These are phyloP conservation scores for Citeromyces hawaiiensis DNA, from an alignment of 1,139 yeast genomes.

Conservation along the genomic window DNA sequence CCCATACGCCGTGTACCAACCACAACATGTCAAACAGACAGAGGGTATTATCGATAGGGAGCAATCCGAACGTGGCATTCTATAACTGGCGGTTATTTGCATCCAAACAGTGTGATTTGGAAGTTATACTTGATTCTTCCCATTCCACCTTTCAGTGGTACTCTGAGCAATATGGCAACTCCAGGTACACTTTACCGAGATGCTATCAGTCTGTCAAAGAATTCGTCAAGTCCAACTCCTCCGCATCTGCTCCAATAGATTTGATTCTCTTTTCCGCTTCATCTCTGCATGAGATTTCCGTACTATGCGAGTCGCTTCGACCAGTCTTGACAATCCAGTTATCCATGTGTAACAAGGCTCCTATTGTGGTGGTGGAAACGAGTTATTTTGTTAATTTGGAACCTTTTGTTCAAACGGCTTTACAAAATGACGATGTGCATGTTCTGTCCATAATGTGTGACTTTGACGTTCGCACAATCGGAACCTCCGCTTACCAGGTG, in stretches of 20 bases:
- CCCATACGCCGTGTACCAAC: conserved; percentile 4
- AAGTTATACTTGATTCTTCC: conserved; percentile 17
- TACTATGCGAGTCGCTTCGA: conserved; percentile 20
- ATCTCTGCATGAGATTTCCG: conserved; percentile 32
- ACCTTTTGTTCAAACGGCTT: conserved; percentile 36
- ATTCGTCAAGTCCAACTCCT: conserved; percentile 4
- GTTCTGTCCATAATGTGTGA: conserved; percentile 54
- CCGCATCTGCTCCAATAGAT: conserved; percentile 18
- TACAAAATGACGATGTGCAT: conserved; percentile 20
- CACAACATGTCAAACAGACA: neutral
- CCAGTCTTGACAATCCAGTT: conserved; percentile 18
- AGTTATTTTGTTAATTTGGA: conserved; percentile 63
- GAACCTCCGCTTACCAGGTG: conserved; percentile 17
- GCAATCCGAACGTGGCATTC: conserved; percentile 34
- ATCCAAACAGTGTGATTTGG: conserved; percentile 23
- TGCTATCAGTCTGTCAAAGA: conserved; percentile 9
- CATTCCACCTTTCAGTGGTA: conserved; percentile 13
- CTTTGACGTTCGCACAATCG: conserved; percentile 38
- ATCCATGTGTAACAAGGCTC: conserved; percentile 10
- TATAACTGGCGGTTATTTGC: conserved; percentile 35
- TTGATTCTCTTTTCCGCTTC: conserved; percentile 29
- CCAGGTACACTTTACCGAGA: conserved; percentile 12
- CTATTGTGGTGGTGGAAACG: conserved; percentile 50
- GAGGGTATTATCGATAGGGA: conserved; percentile 20
- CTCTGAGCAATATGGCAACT: conserved; percentile 16